Base-by-base conservation (phyloP, 2,329 filamentous ascomycete species). In the Penicillium glabrum region DNA sequence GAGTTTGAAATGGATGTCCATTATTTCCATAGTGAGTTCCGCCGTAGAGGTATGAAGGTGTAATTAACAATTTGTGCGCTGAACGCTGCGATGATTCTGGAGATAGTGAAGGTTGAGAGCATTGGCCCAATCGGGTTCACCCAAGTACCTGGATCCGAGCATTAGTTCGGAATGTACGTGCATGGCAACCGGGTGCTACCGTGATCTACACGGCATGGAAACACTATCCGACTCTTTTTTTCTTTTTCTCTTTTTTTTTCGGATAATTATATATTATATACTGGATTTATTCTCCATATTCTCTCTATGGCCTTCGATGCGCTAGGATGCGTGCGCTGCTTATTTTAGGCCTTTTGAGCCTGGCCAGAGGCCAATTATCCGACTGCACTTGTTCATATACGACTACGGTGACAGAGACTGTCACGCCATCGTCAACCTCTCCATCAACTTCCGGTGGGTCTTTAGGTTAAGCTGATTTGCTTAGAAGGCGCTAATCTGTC, bases 321-420 rank as follows among this genome's bases (percentile, higher is more conserved):
- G 19, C 13, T 16, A 54, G 1, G 33, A 54, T 54, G 52, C 46
- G 46, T 24, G 19, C 48, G 5, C 21, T 43, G 37, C 33, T 35
- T 5, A 16, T 51, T 13, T 21, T 55, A 16, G 53, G 53, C 53
- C 39, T 46, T n/a, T 26, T 51, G 13, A 23, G 46, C n/a, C 27
- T 55, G n/a, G 41, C 37, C 5, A 33, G 5, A 9, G 53, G 26
- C 13, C n/a, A 27, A 46, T n/a, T 47, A n/a, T 29, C 37, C 2
- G 39, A 37, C 26, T 45, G 44, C n/a, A 46, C 31, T 21, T 55
- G 53, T 16, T 55, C 53, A 3, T 24, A 37, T 46, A 54, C 41
- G 21, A 27, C 45, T 7, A 35, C 27, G 1, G 37, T 54, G 3
- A 54, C 51, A 19, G 10, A 41, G n/a, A 49, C 51, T 23, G 43